Percentiles rank a stretch among this genome's conserved stretches.
phyloP scores from a whole-genome alignment of 306 rosid genomes.

The Fagus crenata region DNA sequence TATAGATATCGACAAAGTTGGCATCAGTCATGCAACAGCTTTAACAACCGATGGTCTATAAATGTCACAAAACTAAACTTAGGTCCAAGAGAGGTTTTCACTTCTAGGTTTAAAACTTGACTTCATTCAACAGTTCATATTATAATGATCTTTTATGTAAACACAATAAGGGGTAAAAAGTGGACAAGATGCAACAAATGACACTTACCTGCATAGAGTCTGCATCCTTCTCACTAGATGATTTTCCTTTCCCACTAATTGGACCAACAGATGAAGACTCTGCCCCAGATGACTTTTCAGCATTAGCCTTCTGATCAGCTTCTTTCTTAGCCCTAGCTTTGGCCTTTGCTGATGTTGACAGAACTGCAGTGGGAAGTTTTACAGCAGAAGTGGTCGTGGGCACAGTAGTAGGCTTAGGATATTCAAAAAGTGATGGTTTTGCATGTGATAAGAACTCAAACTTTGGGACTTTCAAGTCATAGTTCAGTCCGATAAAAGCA shows the following conservation, averaged over 20 bases:
- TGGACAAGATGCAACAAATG: conserved; percentile 3
- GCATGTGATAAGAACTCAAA: conserved; percentile 93
- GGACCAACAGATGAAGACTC: conserved; percentile 56
- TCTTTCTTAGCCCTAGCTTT: conserved; percentile 98
- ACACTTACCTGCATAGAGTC: conserved; percentile 80
- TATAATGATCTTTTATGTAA: neutral
- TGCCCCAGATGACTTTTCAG: conserved; percentile 59
- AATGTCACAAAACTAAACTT: neutral
- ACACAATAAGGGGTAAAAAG: conserved; percentile 1
- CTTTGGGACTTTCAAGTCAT: conserved; percentile 84
- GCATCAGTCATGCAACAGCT: conserved; percentile 1
- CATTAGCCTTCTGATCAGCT: conserved; percentile 80
- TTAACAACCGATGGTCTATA: neutral
- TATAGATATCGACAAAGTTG: neutral
- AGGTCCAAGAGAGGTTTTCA: neutral
- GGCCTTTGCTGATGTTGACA: conserved; percentile 96
- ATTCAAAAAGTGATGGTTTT: conserved; percentile 89
- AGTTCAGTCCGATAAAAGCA: conserved; percentile 83
- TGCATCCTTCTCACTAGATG: conserved; percentile 75
- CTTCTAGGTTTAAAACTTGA: neutral
- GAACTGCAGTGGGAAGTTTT: conserved; percentile 95
- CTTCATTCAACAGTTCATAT: neutral
- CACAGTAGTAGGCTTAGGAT: conserved; percentile 85
- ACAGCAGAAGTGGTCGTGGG: conserved; percentile 79
- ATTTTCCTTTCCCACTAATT: conserved; percentile 67